Conservation (phyloP, 805 yeast species). For the Candida ficus region DNA sequence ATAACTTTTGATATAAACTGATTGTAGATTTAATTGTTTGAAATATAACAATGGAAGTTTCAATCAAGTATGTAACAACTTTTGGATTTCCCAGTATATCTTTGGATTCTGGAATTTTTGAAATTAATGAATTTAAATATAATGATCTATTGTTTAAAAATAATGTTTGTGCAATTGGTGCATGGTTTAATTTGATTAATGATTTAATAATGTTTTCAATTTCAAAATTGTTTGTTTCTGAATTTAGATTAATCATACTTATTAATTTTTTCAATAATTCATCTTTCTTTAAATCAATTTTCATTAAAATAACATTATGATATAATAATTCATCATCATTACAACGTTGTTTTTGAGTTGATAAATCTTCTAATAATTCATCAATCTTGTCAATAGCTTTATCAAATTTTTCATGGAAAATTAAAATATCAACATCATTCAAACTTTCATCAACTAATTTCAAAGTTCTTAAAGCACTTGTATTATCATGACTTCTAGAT, state of each 20-base stretch:
- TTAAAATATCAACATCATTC: constrained; percentile 63
- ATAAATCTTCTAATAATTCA: constrained; percentile 29
- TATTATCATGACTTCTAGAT: constrained; percentile 45
- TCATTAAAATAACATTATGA: constrained; percentile 30
- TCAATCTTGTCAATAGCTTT: constrained; percentile 33
- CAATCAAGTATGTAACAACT: constrained; percentile 47
- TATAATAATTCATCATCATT: constrained; percentile 26
- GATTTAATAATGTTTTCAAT: constrained; percentile 25
- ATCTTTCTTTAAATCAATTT: constrained; percentile 28
- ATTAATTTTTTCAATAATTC: constrained; percentile 30
- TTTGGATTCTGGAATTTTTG: constrained; percentile 36
- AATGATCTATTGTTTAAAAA: constrained; percentile 44
- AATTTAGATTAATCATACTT: constrained; percentile 25
- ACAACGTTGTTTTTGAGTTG: constrained; percentile 11
- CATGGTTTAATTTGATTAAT: constrained; percentile 36
- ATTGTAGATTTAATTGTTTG: constrained; percentile 57
- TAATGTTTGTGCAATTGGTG: constrained; percentile 43
- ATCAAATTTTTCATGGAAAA: constrained; percentile 55
- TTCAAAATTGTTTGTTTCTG: constrained; percentile 22
- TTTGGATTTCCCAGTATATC: constrained; percentile 46
- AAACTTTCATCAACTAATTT: constrained; percentile 53
- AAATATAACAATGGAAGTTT: constrained; percentile 58
- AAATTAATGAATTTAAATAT: constrained; percentile 41
- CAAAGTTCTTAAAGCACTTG: constrained; percentile 39
- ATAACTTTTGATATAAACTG: constrained; percentile 46